Conservation (phyloP, 352 stramenopile species). For the Thalassiosira tumida region DNA sequence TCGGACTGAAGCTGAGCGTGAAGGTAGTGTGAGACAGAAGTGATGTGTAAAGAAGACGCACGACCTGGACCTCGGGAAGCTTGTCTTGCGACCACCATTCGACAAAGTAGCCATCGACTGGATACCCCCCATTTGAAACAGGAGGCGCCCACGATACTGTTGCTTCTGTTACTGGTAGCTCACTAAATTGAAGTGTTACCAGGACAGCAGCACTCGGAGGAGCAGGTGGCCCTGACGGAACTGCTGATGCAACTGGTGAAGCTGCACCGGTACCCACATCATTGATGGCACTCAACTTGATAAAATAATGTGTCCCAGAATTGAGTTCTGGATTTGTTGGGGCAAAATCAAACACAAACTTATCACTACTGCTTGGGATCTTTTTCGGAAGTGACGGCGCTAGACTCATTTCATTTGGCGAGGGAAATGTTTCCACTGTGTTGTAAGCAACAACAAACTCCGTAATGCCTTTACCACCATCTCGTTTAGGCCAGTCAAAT, state of each 20-base stretch:
- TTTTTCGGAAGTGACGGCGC: constrained; percentile 37
- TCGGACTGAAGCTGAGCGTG: constrained; percentile 92
- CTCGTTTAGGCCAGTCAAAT: constrained; percentile 79
- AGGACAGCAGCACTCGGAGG: constrained; percentile 64
- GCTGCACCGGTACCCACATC: constrained; percentile 56
- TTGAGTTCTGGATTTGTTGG: constrained; percentile 72
- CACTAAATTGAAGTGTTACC: constrained; percentile 64
- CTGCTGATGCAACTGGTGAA: constrained; percentile 52
- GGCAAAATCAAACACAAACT: constrained; percentile 78
- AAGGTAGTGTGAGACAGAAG: constrained; percentile 85
- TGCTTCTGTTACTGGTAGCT: constrained; percentile 77
- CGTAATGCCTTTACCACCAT: constrained; percentile 81
- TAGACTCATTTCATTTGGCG: constrained; percentile 57
- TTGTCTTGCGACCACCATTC: constrained; percentile 92
- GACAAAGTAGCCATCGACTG: constrained; percentile 94
- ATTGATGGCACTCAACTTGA: constrained; percentile 77
- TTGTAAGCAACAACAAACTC: constrained; percentile 79
- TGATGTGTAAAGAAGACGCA: constrained; percentile 92
- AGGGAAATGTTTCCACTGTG: constrained; percentile 73
- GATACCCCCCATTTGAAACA: constrained; percentile 91
- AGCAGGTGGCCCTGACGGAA: constrained; percentile 69
- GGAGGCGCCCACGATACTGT: constrained; percentile 92
- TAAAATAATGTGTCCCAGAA: constrained; percentile 66
- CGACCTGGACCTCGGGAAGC: constrained; percentile 89
- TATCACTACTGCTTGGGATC: constrained; percentile 70